phyloP scores from a whole-genome alignment of 1,284 basidiomycete species.

The Amylostereum chailletii region DNA sequence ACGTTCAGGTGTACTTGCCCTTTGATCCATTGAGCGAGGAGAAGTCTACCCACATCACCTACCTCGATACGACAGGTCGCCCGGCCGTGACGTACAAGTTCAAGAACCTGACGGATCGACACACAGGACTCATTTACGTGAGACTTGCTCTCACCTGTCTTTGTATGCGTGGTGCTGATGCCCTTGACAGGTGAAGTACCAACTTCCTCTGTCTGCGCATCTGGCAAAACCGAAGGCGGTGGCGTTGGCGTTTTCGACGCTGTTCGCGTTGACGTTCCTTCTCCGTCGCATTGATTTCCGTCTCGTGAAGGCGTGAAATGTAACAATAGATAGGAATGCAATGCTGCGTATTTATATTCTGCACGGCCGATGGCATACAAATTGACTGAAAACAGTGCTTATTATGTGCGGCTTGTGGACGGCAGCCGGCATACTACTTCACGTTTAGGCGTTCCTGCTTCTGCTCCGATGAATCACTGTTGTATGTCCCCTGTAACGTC shows the following conservation, averaged over 20 bases:
- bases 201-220: conserved; percentile 66
- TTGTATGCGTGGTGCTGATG: conserved; percentile 4
- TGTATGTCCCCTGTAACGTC: conserved; percentile 2
- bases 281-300: conserved; percentile 60
- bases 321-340: background rate
- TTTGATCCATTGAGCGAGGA: conserved; percentile 64
- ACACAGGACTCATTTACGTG: conserved; percentile 69
- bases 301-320: conserved; percentile 30
- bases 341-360: too few species aligned
- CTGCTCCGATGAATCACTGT: too few species aligned
- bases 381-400: too few species aligned
- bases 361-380: too few species aligned
- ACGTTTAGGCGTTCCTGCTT: too few species aligned
- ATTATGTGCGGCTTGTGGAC: too few species aligned
- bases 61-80: conserved; percentile 91
- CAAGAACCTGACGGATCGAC: conserved; percentile 69
- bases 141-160: conserved; percentile 20
- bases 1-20: conserved; percentile 70
- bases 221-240: conserved; percentile 80
- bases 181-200: conserved; percentile 70
- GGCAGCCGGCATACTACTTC: too few species aligned
- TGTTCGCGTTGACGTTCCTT: conserved; percentile 56
- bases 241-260: conserved; percentile 52
- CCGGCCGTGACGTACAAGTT: conserved; percentile 73
- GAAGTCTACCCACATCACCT: conserved; percentile 69